Evolutionary conservation across 495 filamentous ascomycete genomes (phyloP), one percentile per base, ranked within the genome.

Genomic region (Terfezia claveryi): DNA sequence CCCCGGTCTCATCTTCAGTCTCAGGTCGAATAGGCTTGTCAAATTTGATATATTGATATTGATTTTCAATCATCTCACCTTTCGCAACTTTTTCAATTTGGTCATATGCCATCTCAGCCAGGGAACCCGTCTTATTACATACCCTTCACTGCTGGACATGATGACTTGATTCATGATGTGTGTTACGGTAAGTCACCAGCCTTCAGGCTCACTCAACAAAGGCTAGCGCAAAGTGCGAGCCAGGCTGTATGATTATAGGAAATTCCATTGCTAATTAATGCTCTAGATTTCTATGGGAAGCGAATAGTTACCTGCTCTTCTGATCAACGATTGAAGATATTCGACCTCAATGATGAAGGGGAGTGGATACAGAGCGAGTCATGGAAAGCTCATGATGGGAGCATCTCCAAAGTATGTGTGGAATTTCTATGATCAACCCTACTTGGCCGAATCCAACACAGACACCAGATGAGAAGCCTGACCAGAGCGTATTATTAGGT

Each of bases 321-420:
- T 2, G 91, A 99, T 68, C 92, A 94, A 63, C 83, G 82, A 64
- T 81, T 99, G 60, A 86, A 87, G 65, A 83, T 96, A 36, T 96
- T 87, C 76, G 86, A 93, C 65, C 68, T 74, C 46, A 76, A 87
- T 57, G 78, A 80, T 58, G 79, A 86, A 59, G 79, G 79, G 12
- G 71, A 79, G 51, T 94, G 86, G 86, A 75, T 77, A 41, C 68
- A 87, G 46, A 80, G 78, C 60, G 91, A 95, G 64, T 84, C 79
- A 52, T 95, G 91, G 86, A 78, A 78, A 55, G 92, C 85, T 12
- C 91, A 99, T 65, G 81, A 84, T 60, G 85, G 85, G 27, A 91
- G 94, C 70, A 83, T 99, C 56, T 73, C 83, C 58, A 85, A 93
- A 74, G 87, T 87, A 69, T 73, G 66, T 50, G 14, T 20, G 44